phyloP scores from a whole-genome alignment of 257 asterid species.

The Plantago elongata region DNA sequence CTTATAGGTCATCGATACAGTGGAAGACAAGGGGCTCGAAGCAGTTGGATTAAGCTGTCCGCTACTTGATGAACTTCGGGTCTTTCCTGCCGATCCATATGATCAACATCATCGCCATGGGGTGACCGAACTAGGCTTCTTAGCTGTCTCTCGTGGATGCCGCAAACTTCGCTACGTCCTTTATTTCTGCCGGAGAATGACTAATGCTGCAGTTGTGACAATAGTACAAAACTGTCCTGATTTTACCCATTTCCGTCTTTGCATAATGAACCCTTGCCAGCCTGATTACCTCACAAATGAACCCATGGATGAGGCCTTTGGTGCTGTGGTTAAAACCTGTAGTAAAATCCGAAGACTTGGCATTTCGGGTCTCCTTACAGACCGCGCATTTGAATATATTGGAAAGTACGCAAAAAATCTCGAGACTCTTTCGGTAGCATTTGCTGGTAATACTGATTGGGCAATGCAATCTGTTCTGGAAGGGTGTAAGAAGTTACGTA shows the following conservation, averaged over 20 bases:
- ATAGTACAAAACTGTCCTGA: slow-evolving; percentile 68
- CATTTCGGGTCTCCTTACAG: slow-evolving; percentile 71
- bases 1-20: slow-evolving; percentile 60
- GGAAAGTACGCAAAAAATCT: slow-evolving; percentile 74
- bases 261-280: slow-evolving; percentile 71
- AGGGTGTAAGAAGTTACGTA: slow-evolving; percentile 80
- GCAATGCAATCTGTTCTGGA: slow-evolving; percentile 76
- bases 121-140: slow-evolving; percentile 66
- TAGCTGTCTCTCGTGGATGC: slow-evolving; percentile 81
- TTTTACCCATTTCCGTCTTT: slow-evolving; percentile 89
- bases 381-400: slow-evolving; percentile 66
- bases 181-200: slow-evolving; percentile 83
- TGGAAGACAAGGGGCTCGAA: slow-evolving; percentile 80
- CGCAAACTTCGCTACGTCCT: slow-evolving; percentile 73
- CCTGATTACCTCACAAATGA: slow-evolving; percentile 70
- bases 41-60: slow-evolving; percentile 74
- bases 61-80: slow-evolving; percentile 76
- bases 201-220: slow-evolving; percentile 78
- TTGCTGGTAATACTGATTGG: slow-evolving; percentile 74
- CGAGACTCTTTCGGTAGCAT: slow-evolving; percentile 87
- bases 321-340: slow-evolving; percentile 79
- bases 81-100: slow-evolving; percentile 65
- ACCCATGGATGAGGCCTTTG: slow-evolving; percentile 91
- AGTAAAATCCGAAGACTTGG: slow-evolving; percentile 69
- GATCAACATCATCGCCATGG: slow-evolving; percentile 53